Conservation (phyloP, 108 stramenopile species). For the Epithemia pelagica region DNA sequence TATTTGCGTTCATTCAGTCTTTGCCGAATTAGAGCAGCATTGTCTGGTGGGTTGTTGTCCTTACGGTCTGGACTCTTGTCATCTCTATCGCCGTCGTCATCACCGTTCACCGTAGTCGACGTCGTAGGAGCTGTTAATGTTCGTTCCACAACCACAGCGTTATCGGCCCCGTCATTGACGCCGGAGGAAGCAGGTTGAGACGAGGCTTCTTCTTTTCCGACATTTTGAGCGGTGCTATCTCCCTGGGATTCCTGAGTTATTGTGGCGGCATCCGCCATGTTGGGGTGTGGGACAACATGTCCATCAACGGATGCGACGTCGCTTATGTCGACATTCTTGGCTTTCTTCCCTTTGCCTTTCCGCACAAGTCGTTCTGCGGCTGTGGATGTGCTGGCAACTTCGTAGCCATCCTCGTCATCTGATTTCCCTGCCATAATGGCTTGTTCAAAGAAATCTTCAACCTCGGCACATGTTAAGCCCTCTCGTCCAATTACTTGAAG, state of each 20-base stretch:
- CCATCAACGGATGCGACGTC: background rate
- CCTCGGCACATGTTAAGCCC: constrained; percentile 66
- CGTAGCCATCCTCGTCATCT: constrained; percentile 16
- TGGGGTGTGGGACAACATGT: background rate
- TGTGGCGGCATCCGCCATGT: background rate
- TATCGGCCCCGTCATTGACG: background rate
- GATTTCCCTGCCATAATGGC: constrained; percentile 45
- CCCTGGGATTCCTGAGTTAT: background rate
- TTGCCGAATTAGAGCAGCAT: background rate
- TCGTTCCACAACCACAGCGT: background rate
- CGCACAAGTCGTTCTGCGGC: background rate
- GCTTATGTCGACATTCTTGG: background rate
- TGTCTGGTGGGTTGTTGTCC: background rate
- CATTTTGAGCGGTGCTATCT: background rate
- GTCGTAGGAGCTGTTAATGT: background rate
- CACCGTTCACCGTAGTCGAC: background rate
- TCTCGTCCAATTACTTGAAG: constrained; percentile 61
- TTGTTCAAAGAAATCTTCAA: constrained; percentile 67
- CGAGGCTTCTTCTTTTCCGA: background rate
- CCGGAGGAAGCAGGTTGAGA: background rate
- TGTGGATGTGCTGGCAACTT: background rate
- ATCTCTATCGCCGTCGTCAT: constrained; percentile 1
- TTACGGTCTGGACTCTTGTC: background rate
- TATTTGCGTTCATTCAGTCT: constrained; percentile 17
- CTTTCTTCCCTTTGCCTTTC: constrained; percentile 3